Evolutionary conservation across 306 rosid species (phyloP).

Genomic region (Erythrophleum fordii): DNA sequence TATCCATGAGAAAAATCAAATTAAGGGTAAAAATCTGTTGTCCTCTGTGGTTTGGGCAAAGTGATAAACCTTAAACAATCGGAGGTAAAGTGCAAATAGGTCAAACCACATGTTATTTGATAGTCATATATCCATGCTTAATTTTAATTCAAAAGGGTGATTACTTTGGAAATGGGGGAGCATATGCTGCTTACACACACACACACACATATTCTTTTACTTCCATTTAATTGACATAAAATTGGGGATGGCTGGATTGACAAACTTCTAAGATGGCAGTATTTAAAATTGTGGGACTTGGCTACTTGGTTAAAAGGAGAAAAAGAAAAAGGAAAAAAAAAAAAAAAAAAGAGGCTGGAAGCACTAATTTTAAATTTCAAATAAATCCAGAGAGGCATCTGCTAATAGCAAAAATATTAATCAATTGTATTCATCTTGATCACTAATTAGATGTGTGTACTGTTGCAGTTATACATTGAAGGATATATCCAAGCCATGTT

Average conservation of each 20-base stretch:
- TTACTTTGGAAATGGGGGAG: background rate
- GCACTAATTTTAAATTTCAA: slow-evolving; percentile 7
- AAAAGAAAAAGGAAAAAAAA: too few relatives aligned
- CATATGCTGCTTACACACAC: too few relatives aligned
- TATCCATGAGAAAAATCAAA: background rate
- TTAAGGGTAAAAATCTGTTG: background rate
- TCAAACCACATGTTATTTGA: background rate
- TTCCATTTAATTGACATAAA: background rate
- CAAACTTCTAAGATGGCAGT: background rate
- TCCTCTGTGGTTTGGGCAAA: background rate
- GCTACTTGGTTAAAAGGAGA: background rate
- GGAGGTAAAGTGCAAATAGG: background rate
- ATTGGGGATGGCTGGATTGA: background rate
- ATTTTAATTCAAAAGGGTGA: background rate
- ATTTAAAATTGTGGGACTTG: background rate
- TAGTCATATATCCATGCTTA: background rate
- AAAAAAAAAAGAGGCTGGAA: background rate
- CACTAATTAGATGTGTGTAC: slow-evolving; percentile 43
- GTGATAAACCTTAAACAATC: background rate
- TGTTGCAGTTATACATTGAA: slow-evolving; percentile 89
- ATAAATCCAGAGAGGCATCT: background rate
- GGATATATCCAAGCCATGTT: slow-evolving; percentile 99
- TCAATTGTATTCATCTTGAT: slow-evolving; percentile 6
- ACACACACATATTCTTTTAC: background rate
- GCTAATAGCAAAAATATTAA: slow-evolving; percentile 9